A percentile compares a stretch with the other conserved stretches of the same genome.
Evolutionary conservation across 2,329 filamentous ascomycete genomes (phyloP).

Genomic region (Trichoderma koningii): DNA sequence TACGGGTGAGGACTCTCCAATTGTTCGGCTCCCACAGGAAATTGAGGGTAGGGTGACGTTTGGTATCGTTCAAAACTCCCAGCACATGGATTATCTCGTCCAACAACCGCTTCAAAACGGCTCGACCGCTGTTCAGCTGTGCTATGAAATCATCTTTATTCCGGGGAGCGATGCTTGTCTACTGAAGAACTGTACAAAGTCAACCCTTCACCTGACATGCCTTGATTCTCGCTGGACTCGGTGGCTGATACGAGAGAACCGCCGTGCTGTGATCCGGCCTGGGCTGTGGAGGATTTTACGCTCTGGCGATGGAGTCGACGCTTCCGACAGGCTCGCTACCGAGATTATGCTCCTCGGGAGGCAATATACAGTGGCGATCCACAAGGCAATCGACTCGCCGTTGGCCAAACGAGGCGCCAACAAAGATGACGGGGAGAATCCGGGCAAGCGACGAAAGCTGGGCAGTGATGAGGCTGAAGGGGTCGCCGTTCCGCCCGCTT

Average conservation of each 20-base stretch:
- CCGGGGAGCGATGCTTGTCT: conserved; percentile 11
- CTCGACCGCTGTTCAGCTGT: background rate
- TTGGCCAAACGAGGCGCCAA: background rate
- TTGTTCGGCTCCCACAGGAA: background rate
- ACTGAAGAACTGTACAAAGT: background rate
- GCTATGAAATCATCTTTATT: conserved; percentile 6
- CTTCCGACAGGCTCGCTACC: background rate
- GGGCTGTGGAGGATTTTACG: conserved; percentile 18
- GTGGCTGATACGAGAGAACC: background rate
- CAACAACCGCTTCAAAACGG: background rate
- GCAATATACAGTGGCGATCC: conserved; percentile 6
- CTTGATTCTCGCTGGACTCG: background rate
- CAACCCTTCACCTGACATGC: background rate
- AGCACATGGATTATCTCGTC: conserved; percentile 9
- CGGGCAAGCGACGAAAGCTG: background rate
- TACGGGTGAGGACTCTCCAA: background rate
- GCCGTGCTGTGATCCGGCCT: background rate
- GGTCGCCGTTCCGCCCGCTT: background rate
- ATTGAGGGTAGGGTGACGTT: background rate
- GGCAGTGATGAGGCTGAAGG: background rate
- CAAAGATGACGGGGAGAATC: background rate
- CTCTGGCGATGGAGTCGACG: background rate
- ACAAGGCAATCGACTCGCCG: background rate
- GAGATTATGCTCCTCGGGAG: conserved; percentile 6
- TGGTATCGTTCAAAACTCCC: background rate